Base-by-base conservation (phyloP, 2,329 filamentous ascomycete species). In the Fusarium foetens region DNA sequence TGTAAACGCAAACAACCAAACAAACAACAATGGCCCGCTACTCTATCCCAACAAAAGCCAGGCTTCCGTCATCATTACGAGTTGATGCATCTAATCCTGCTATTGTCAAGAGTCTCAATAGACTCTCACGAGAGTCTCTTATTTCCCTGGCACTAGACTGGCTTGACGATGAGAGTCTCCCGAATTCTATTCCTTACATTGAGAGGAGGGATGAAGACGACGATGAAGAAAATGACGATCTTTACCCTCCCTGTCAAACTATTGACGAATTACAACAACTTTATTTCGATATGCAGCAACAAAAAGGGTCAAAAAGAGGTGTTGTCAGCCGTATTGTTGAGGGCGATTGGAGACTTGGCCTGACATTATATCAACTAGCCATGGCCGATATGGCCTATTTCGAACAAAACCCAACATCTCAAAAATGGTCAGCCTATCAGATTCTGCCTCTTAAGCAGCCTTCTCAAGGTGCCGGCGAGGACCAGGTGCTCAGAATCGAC, bases 141-240 rank as follows among this genome's bases (percentile, higher is more conserved):
- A 83, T 96, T 31, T 88, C 90, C 0, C 86, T 97, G 13, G 92
- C 88, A 1, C 86, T 94, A 27, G 88, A 92, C 82, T 97, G 94
- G 94, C 89, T 97, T 6, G 89, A 92, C 63, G 88, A 91, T 53
- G 84, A 86, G 70, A 91, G 92, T 70, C 84, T 90, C 43, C 81
- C 86, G 86, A 77, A 86, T 92, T 49, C 85, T 78, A 69, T 80
- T 42, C 76, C 80, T 12, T 80, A 81, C 55, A 75, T 84, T 21
- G 58, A 78, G 77, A 65, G 66, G 77, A 63, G 66, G 23, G 72
- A 88, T 23, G 82, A 86, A 12, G 82, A 84, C 12, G 84, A 87
- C 0, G 86, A 89, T 16, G 87, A 90, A 2, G 88, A 92, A 61
- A 85, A 85, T 38, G 86, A 89, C 65, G 91, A 92, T 71, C 86